Evolutionary conservation across 192 early-diverging fungal genomes (phyloP), one percentile per base, ranked within the genome.

Genomic region (Backusella tuberculispora): DNA sequence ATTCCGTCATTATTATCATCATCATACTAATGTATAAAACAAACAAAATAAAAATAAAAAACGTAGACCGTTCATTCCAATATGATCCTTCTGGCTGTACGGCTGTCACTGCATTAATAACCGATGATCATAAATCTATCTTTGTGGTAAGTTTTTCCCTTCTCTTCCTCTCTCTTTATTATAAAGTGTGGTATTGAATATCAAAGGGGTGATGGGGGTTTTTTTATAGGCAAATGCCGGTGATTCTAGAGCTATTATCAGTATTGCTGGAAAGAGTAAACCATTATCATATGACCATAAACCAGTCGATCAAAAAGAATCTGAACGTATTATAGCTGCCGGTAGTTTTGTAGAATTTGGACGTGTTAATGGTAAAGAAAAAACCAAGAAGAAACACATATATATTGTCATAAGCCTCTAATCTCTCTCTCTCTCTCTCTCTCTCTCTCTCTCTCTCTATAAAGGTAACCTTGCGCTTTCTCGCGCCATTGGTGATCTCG

Each of bases 311-410:
- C 90, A 87, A 83, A 85, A 78, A 26, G 98, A 99, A 83, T 87
- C 88, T 17, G 78, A 88, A 63, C 92, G 98, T 76, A 99, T 99
- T 77, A 84, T 85, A 43, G 87, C 86, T 5, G 98, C 94, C 21
- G 98, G 98, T 65, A 97, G 98, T 7, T 99, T 97, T 86, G 97
- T 99, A 24, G 97, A 99, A 81, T 98, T 95, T 88, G 96, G 96
- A 1, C 91, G 98, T 72, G 98, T 99, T 50, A 99, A 99, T 83
- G 98, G 98, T 90, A 86, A 73, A n/a, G n/a, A n/a, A n/a, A 53
- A 68, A 47, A 21, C 1, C n/a, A 4, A 47, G 21, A 4, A 47
- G 1, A 14, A 47, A 41, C 15, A n/a, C 7, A 63, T 14, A 63
- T 0, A n/a, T 0, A 34, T 34, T 34, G 2, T 34, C 29, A 34